Evolutionary conservation across 1,284 basidiomycete genomes (phyloP).

Genomic region (Bondarzewia mesenterica): DNA sequence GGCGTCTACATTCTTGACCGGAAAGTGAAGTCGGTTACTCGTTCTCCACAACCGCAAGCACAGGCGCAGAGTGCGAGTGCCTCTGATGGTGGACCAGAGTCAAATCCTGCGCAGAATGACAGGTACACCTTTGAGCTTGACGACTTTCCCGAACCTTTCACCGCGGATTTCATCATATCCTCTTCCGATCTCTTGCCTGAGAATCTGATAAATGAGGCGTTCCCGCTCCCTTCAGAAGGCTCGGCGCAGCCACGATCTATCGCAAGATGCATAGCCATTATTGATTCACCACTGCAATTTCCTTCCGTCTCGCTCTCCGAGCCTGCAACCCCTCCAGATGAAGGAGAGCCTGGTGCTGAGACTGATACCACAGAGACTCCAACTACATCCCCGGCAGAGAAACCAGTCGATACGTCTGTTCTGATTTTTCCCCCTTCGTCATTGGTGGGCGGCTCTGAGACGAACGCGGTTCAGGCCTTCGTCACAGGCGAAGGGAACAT

Average conservation of each 20-base stretch:
- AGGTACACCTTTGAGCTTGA: constrained; percentile 46
- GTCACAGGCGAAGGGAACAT: constrained; percentile 81
- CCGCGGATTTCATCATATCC: constrained; percentile 36
- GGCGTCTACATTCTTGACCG: constrained; percentile 82
- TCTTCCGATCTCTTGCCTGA: constrained; percentile 28
- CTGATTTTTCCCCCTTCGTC: constrained; percentile 78
- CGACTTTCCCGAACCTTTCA: constrained; percentile 49
- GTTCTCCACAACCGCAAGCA: constrained; percentile 14
- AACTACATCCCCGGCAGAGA: constrained; percentile 12
- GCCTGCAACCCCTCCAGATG: constrained; percentile 9
- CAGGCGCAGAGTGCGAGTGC: background rate
- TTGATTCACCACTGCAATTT: constrained; percentile 40
- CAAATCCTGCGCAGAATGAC: too few relatives aligned
- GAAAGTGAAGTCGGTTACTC: constrained; percentile 33
- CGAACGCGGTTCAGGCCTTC: constrained; percentile 57
- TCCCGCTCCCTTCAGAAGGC: constrained; percentile 7
- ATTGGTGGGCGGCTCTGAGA: constrained; percentile 35
- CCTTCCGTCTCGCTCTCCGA: constrained; percentile 17
- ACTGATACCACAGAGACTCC: constrained; percentile 14
- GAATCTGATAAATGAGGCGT: constrained; percentile 18
- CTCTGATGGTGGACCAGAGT: too few relatives aligned
- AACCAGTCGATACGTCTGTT: constrained; percentile 58
- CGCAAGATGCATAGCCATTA: constrained; percentile 63
- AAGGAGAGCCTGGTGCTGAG: constrained; percentile 14
- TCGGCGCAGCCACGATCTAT: constrained; percentile 20